Conservation (phyloP, 768 basidiomycete genomes). For the Phanerochaete sordida region DNA sequence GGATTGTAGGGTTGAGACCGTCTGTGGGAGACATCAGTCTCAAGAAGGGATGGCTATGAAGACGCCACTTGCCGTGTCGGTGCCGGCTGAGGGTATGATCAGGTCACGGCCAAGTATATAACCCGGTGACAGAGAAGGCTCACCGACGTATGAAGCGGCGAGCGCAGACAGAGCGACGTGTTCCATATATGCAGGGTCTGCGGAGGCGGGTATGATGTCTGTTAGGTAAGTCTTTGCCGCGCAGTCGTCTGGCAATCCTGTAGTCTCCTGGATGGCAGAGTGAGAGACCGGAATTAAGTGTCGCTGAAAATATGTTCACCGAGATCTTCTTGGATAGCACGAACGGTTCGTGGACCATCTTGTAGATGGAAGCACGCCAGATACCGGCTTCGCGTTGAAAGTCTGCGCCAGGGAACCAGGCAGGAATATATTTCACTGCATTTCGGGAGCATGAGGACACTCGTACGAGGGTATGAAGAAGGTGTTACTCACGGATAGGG, state of each 20-base stretch:
- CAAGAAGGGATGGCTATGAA: background rate
- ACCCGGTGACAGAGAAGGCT: background rate
- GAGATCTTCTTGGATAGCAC: slow-evolving; percentile 7
- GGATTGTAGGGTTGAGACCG: slow-evolving; percentile 24
- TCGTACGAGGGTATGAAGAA: too few species aligned
- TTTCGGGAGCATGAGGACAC: slow-evolving; percentile 3
- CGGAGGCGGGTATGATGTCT: background rate
- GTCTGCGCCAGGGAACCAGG: slow-evolving; percentile 20
- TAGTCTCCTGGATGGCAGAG: background rate
- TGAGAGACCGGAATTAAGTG: too few species aligned
- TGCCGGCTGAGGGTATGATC: background rate
- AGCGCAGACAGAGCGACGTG: too few species aligned
- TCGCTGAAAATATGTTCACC: too few species aligned
- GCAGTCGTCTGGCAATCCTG: slow-evolving; percentile 34
- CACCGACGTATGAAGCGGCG: background rate
- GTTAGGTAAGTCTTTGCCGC: background rate
- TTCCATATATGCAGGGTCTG: background rate
- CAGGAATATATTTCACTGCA: slow-evolving; percentile 20
- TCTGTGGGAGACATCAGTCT: slow-evolving; percentile 22
- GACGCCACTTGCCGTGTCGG: background rate
- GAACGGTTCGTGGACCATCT: slow-evolving; percentile 10
- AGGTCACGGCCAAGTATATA: background rate
- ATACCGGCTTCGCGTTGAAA: slow-evolving; percentile 13
- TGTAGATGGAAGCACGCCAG: slow-evolving; percentile 1
- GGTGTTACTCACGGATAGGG: background rate